Base-by-base conservation (phyloP, 164 flowering plant species). In the Saururus chinensis region DNA sequence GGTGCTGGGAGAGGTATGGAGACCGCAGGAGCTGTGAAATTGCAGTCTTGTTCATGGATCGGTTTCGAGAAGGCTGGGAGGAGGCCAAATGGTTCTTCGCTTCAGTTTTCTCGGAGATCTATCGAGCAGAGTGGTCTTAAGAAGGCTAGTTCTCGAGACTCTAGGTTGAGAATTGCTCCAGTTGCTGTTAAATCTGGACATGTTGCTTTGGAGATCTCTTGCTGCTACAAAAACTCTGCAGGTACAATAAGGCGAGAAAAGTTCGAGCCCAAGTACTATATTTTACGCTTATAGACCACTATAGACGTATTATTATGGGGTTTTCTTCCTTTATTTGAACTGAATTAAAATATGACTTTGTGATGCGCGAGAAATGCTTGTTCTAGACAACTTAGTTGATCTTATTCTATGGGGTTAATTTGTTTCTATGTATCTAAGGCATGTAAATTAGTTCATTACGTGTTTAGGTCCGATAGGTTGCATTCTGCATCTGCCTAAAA, bases 171-270 rank as follows among this genome's bases (percentile, higher is more conserved):
- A 25, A 64, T 60, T 16, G 53, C 54, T 52, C 52, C 66, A 10
- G 58, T 52, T 55, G 8, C 19, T 58, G 53, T 54, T 30, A 25
- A 21, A 40, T 71, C 42, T 1, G 73, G 70, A 66, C 57, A 37
- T 40, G 73, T 45, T 22, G 51, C 59, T 11, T 61, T 77, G 62
- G 72, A 73, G 71, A 70, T 76, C 66, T 84, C 84, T 0, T 76
- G 81, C 71, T 76, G 81, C 56, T 74, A 70, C 51, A 81, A 80
- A 41, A 81, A 80, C 35, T 24, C 57, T 66, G 68, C 78, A 75
- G 93, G 96, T 88, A 62, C n/a, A 17, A 41, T n/a, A 22, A 14
- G 7, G 37, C 3, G n/a, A n/a, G n/a, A n/a, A n/a, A n/a, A n/a
- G n/a, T n/a, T n/a, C n/a, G n/a, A n/a, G n/a, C n/a, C n/a, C n/a